Evolutionary conservation across 495 filamentous ascomycete species (phyloP), one percentile per base, ranked within the genome.

Genomic region (Aspergillus avenaceus): DNA sequence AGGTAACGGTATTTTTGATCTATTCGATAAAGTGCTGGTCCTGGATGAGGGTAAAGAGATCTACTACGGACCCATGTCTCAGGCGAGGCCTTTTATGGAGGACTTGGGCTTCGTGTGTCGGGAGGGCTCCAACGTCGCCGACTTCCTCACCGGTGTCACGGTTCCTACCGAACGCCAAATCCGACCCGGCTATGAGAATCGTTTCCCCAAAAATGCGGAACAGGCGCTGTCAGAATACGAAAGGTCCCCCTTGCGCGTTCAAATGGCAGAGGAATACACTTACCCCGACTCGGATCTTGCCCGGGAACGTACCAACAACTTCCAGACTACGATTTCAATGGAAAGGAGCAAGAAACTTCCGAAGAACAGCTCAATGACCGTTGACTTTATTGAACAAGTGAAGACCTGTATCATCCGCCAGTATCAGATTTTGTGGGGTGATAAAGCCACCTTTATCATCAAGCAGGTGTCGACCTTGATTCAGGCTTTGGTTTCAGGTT

Each of bases 111-210:
- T 87, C 53, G 56, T 79, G 28, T 85, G 81, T 41, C 80, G 82
- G 0, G 77, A 84, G 5, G 72, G 88, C 13, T 80, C 81, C 38
- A 91, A 86, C 23, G 82, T 85, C 2, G 82, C 84, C 2, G 84
- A 87, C 56, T 76, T 86, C 67, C 64, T 92, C 8, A 90, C 87
- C 3, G 80, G 84, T 38, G 70, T 90, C 25, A 90, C 87, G 3
- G 85, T 87, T 55, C 82, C 84, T 0, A 73, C 72, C 0, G 86
- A 90, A 56, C 74, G 88, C 24, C 67, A 70, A 8, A 77, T 84
- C 32, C 76, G 77, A 0, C 69, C 74, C 3, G 87, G 85, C 1
- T 70, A 63, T 41, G 71, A 75, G 44, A 55, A 56, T 32, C 66
- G 60, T 1, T 77, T 79, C 54, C 75, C 76, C 11, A 70, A 73